A percentile compares a stretch with the other conserved stretches of the same genome.
Evolutionary conservation across 805 yeast species (phyloP).

Genomic region (Starmerella davenportii): DNA sequence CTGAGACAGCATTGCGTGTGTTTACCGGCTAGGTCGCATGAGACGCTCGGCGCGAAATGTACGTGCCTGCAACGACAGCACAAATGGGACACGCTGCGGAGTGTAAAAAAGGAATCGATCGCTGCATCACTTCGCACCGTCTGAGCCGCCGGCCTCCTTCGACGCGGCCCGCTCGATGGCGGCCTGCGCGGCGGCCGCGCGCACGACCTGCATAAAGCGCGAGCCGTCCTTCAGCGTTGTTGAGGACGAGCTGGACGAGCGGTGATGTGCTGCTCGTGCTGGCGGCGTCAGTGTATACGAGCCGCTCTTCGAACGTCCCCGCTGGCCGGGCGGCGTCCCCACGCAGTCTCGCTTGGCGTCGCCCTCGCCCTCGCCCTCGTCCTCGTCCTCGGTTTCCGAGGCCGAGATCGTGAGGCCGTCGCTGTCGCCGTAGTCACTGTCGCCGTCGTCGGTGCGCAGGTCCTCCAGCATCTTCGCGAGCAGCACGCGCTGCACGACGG

Average conservation of each 20-base stretch:
- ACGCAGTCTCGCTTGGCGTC: background rate
- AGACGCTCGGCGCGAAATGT: no score
- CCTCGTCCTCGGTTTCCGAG: constrained; percentile 1
- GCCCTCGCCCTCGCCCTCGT: background rate
- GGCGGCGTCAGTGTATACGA: no score
- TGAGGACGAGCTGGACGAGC: background rate
- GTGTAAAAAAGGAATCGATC: no score
- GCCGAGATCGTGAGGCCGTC: background rate
- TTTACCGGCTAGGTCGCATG: no score
- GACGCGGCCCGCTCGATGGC: constrained; percentile 4
- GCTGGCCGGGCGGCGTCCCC: background rate
- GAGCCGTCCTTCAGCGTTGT: constrained; percentile 2
- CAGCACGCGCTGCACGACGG: constrained; percentile 69
- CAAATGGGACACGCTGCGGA: no score
- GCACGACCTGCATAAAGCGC: constrained; percentile 13
- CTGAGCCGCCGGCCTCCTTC: constrained; percentile 22
- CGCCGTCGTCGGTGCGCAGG: constrained; percentile 36
- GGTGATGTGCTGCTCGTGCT: background rate
- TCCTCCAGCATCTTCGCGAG: constrained; percentile 62
- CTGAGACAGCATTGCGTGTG: no score
- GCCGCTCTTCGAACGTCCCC: background rate
- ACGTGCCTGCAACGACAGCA: no score
- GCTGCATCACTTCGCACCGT: no score
- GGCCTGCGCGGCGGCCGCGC: constrained; percentile 13
- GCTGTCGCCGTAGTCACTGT: constrained; percentile 13